A percentile compares a stretch with the other conserved stretches of the same genome.
Evolutionary conservation across 768 basidiomycete species (phyloP).

Genomic region (Xerocomus spinulosus): DNA sequence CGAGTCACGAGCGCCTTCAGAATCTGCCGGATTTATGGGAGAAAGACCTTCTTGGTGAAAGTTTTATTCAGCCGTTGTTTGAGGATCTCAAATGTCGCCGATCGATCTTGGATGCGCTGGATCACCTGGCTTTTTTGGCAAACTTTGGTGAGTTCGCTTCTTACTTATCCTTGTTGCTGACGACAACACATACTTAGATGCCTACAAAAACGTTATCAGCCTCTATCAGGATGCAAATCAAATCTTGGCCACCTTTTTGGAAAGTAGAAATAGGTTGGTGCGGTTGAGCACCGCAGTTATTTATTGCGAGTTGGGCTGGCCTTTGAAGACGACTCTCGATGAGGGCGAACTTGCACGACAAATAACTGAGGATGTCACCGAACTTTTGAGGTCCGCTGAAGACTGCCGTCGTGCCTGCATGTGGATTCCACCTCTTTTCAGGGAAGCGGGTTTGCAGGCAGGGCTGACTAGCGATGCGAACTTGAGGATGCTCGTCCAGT

Average conservation of each 20-base stretch:
- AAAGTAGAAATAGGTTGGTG: constrained; percentile 12
- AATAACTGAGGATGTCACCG: constrained; percentile 10
- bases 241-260: constrained; percentile 13
- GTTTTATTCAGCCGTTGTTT: constrained; percentile 15
- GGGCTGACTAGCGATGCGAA: constrained; percentile 16
- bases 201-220: constrained; percentile 9
- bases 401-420: constrained; percentile 23
- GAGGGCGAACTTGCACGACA: constrained; percentile 1
- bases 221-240: neutral
- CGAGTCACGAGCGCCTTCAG: constrained; percentile 18
- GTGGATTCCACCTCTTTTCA: constrained; percentile 28
- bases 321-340: constrained; percentile 3
- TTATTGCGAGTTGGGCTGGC: constrained; percentile 25
- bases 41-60: constrained; percentile 26
- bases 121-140: constrained; percentile 29
- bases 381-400: constrained; percentile 8
- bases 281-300: constrained; percentile 23
- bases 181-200: constrained; percentile 9
- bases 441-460: constrained; percentile 8
- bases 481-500: constrained; percentile 14
- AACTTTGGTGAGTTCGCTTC: constrained; percentile 21
- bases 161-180: neutral
- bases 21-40: constrained; percentile 22
- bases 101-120: constrained; percentile 19
- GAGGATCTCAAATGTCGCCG: constrained; percentile 14